A percentile compares a stretch with the other conserved stretches of the same genome.
phyloP scores from a whole-genome alignment of 2,329 filamentous ascomycete genomes.

The Nakataea oryzae region DNA sequence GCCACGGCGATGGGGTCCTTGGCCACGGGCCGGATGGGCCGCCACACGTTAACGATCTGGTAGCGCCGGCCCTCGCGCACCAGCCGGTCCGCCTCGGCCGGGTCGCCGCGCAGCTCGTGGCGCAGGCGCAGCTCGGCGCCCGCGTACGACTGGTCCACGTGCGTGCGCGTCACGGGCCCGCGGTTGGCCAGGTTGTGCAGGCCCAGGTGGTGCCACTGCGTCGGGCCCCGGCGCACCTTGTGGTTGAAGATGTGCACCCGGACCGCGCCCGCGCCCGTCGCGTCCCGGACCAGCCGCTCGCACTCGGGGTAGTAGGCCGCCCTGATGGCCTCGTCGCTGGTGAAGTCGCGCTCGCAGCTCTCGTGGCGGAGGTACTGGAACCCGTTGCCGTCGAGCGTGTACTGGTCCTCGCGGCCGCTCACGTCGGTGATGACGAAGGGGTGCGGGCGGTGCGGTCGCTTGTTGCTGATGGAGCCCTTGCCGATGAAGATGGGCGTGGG shows the following conservation, averaged over 20 bases:
- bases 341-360: conserved; percentile 13
- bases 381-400: conserved; percentile 38
- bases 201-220: conserved; percentile 36
- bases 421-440: conserved; percentile 28
- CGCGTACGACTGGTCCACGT: conserved; percentile 29
- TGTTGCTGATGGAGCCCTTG: conserved; percentile 12
- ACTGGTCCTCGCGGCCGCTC: conserved; percentile 52
- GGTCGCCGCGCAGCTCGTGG: conserved; percentile 8
- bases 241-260: conserved; percentile 48
- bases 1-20: conserved; percentile 31
- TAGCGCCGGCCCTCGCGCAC: conserved; percentile 5
- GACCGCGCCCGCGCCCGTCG: conserved; percentile 13
- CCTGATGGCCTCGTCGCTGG: conserved; percentile 39
- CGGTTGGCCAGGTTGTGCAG: conserved; percentile 37
- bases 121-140: conserved; percentile 14
- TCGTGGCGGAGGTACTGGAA: conserved; percentile 47
- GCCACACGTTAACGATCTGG: conserved; percentile 24
- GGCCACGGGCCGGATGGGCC: conserved; percentile 34
- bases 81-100: conserved; percentile 10
- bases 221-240: conserved; percentile 33
- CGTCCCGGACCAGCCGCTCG: conserved; percentile 31
- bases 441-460: conserved; percentile 27
- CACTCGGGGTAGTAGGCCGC: conserved; percentile 53
- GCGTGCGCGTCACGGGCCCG: conserved; percentile 33
- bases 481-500: conserved; percentile 23